Evolutionary conservation across 306 rosid genomes (phyloP).

Genomic region (Cucumis hystrix): DNA sequence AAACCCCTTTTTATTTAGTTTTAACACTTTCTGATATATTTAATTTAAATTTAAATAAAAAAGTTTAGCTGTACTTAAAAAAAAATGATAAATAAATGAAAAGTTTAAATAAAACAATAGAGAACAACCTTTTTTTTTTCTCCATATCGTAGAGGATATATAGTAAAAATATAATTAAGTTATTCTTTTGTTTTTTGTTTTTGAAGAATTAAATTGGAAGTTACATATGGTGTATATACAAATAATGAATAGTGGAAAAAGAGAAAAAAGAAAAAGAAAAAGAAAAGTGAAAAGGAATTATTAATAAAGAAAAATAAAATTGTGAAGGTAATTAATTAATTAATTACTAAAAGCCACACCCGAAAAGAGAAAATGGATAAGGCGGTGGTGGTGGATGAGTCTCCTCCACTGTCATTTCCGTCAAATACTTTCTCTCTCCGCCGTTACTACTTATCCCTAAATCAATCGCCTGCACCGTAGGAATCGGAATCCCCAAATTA

Average conservation of each 20-base stretch:
- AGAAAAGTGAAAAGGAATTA: background rate
- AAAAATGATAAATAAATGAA: too few species aligned
- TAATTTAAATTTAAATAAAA: too few species aligned
- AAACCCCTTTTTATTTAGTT: too few species aligned
- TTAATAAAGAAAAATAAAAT: constrained; percentile 10
- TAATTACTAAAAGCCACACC: constrained; percentile 46
- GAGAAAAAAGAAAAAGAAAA: background rate
- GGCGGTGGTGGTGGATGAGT: constrained; percentile 44
- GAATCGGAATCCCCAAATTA: background rate
- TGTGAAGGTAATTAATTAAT: constrained; percentile 5
- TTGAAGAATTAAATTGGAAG: background rate
- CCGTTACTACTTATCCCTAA: constrained; percentile 12
- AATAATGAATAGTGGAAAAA: background rate
- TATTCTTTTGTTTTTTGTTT: too few species aligned
- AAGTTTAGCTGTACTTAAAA: too few species aligned
- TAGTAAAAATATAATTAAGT: background rate
- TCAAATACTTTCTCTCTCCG: constrained; percentile 21
- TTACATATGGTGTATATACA: background rate
- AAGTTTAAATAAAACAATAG: too few species aligned
- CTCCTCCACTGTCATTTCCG: constrained; percentile 39
- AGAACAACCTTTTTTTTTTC: too few species aligned
- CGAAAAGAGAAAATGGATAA: constrained; percentile 87
- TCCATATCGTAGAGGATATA: background rate
- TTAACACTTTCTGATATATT: too few species aligned
- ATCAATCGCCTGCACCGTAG: constrained; percentile 10